Conservation (phyloP, 2,329 filamentous ascomycete genomes). For the Biscogniauxia sp. region DNA sequence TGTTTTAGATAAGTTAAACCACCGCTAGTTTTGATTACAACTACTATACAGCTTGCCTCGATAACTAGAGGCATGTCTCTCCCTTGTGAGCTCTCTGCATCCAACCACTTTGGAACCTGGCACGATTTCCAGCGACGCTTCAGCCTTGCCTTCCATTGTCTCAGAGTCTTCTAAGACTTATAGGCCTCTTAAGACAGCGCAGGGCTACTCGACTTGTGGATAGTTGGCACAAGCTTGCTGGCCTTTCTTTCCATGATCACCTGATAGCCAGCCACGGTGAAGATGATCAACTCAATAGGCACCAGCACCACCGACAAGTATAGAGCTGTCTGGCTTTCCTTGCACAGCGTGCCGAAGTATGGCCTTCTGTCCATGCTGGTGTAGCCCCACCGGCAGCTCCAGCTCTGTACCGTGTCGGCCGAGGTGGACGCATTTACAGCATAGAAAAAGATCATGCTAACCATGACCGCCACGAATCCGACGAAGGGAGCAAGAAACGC, state of each 20-base stretch:
- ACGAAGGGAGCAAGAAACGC: conserved; percentile 41
- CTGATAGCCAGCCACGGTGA: conserved; percentile 47
- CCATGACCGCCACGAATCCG: conserved; percentile 45
- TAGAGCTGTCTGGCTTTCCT: conserved; percentile 52
- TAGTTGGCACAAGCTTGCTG: conserved; percentile 10
- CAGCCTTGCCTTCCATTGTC: not conserved
- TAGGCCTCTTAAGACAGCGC: conserved; percentile 18
- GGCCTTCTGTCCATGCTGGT: conserved; percentile 53
- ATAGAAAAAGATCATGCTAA: conserved; percentile 58
- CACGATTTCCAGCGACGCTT: not conserved
- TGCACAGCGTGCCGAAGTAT: conserved; percentile 56
- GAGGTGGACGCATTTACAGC: conserved; percentile 51
- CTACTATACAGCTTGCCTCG: conserved; percentile 21
- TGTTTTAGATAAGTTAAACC: conserved; percentile 13
- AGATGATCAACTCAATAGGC: conserved; percentile 50
- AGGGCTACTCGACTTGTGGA: conserved; percentile 26
- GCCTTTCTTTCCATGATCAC: conserved; percentile 42
- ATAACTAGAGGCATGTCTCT: conserved; percentile 6
- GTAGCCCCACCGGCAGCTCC: conserved; percentile 59
- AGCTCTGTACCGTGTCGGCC: conserved; percentile 57
- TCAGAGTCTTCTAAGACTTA: not conserved
- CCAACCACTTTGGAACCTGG: not conserved
- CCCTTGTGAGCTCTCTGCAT: conserved; percentile 5
- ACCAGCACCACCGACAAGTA: conserved; percentile 56
- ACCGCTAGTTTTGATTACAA: conserved; percentile 14